phyloP scores from a whole-genome alignment of 306 rosid genomes.

The Ormosia semicastrata region DNA sequence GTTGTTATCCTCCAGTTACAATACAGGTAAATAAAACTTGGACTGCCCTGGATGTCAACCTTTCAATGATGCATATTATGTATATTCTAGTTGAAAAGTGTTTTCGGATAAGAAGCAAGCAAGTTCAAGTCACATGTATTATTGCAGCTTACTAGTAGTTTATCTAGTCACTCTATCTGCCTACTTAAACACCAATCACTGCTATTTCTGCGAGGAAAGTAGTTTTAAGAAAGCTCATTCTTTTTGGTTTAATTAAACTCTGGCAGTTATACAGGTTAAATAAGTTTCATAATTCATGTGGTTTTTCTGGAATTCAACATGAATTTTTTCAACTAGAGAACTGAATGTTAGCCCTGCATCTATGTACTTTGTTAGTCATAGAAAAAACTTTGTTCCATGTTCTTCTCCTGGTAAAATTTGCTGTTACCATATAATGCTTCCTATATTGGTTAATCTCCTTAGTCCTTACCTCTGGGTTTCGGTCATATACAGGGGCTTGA shows the following conservation, averaged over 20 bases:
- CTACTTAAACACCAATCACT: constrained; percentile 8
- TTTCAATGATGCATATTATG: constrained; percentile 7
- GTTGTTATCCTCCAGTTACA: not conserved
- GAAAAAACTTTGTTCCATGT: constrained; percentile 15
- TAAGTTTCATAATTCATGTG: not conserved
- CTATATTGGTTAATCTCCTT: constrained; percentile 23
- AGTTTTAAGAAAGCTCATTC: not conserved
- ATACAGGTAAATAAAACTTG: not conserved
- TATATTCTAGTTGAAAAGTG: not conserved
- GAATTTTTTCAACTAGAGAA: constrained; percentile 4
- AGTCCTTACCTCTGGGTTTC: constrained; percentile 21
- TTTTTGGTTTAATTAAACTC: constrained; percentile 14
- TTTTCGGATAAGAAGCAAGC: not conserved
- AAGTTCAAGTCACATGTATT: not conserved
- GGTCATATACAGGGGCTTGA: constrained; percentile 81
- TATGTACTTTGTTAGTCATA: not conserved
- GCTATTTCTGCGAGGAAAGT: not conserved
- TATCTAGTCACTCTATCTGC: not conserved
- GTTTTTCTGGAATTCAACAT: not conserved
- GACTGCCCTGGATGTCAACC: not conserved
- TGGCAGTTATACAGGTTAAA: not conserved
- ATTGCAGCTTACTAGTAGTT: not conserved
- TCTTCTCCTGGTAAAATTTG: not conserved
- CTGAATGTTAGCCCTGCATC: not conserved
- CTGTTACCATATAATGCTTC: constrained; percentile 14